These are phyloP conservation scores for Tricholoma flavovirens DNA, from an alignment of 768 basidiomycete species.

Conservation along the genomic window DNA sequence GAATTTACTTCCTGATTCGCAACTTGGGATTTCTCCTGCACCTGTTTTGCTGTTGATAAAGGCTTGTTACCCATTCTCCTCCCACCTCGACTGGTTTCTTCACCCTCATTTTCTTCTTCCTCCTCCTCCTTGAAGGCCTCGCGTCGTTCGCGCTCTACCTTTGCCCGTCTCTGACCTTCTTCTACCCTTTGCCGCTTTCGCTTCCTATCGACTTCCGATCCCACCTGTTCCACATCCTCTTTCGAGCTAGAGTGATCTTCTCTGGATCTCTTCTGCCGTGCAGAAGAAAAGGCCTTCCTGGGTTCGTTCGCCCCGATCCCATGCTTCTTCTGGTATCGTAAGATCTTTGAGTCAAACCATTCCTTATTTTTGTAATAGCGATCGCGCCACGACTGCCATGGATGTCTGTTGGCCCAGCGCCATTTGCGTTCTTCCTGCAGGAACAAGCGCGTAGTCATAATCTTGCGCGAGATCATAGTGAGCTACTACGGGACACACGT, in stretches of 20 bases:
- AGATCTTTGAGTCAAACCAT: conserved; percentile 39
- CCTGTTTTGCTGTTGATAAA: neutral
- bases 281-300: neutral
- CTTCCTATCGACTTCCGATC: conserved; percentile 1
- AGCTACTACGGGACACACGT: conserved; percentile 33
- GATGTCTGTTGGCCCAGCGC: conserved; percentile 47
- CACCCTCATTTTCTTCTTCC: conserved; percentile 7
- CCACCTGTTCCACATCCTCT: neutral
- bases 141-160: neutral
- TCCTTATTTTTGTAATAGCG: conserved; percentile 44
- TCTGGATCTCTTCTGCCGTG: neutral
- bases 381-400: conserved; percentile 61
- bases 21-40: neutral
- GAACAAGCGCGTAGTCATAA: neutral
- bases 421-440: conserved; percentile 36
- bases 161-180: neutral
- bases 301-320: neutral
- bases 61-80: neutral
- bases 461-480: neutral
- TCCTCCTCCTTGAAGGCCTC: neutral
- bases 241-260: neutral
- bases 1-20: neutral
- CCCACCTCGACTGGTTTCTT: conserved; percentile 2
- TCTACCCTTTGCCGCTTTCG: neutral
- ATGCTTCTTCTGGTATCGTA: conserved; percentile 31